phyloP scores from a whole-genome alignment of 257 asterid species.

The Nicotiana benthamiana region DNA sequence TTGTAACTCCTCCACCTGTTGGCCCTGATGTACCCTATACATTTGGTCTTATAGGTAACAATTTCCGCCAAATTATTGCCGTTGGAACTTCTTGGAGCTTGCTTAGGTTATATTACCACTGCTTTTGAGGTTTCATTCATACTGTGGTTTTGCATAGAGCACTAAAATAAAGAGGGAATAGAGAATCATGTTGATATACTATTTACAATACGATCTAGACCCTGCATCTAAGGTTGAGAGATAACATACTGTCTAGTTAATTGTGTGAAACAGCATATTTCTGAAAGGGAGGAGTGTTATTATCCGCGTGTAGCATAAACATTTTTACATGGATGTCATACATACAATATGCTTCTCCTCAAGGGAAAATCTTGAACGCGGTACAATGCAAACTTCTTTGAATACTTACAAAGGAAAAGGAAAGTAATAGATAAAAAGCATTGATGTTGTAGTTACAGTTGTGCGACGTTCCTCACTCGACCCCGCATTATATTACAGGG shows the following conservation, averaged over 20 bases:
- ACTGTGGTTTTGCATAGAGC: background rate
- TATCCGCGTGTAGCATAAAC: background rate
- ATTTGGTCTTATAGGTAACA: slow-evolving; percentile 78
- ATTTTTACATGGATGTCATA: background rate
- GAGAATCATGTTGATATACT: background rate
- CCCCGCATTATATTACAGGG: slow-evolving; percentile 29
- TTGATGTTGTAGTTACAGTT: background rate
- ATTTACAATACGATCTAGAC: background rate
- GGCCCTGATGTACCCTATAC: slow-evolving; percentile 89
- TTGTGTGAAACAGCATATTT: background rate
- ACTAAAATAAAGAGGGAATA: background rate
- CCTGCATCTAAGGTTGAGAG: background rate
- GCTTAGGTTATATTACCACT: background rate
- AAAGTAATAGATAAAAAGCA: background rate
- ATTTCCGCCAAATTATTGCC: background rate
- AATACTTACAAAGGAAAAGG: background rate
- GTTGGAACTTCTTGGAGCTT: background rate
- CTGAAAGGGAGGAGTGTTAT: background rate
- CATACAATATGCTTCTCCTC: background rate
- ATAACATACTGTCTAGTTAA: background rate
- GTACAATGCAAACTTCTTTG: background rate
- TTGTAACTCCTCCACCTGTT: slow-evolving; percentile 63
- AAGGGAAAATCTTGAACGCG: background rate
- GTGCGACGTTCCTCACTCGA: background rate
- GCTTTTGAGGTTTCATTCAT: background rate